A percentile compares a stretch with the other conserved stretches of the same genome.
These are phyloP conservation scores for Backusella parvicylindrica DNA, from an alignment of 192 early-diverging fungal genomes.

Conservation along the genomic window DNA sequence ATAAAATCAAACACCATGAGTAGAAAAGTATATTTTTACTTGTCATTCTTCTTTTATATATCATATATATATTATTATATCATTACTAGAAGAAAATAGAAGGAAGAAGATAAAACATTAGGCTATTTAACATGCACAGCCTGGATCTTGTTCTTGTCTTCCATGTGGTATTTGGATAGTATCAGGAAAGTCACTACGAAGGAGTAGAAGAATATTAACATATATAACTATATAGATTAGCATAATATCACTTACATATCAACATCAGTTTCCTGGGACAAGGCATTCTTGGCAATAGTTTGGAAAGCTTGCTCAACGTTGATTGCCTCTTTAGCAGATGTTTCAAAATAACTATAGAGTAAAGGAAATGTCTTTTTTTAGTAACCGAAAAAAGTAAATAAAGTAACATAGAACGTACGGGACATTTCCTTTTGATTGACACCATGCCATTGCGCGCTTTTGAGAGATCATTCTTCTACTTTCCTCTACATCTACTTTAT, in stretches of 20 bases:
- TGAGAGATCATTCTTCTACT: conserved; percentile 86
- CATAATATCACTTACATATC: conserved; percentile 57
- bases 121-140: conserved; percentile 15
- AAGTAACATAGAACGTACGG: conserved; percentile 38
- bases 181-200: conserved; percentile 24
- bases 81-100: not conserved
- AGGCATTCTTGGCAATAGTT: conserved; percentile 90
- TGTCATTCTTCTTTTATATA: not conserved
- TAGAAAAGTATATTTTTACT: not conserved
- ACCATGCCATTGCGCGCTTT: conserved; percentile 97
- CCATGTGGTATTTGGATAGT: conserved; percentile 26
- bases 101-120: not conserved
- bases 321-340: conserved; percentile 95
- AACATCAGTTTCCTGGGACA: conserved; percentile 89
- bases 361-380: conserved; percentile 9
- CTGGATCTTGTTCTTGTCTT: conserved; percentile 10
- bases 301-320: conserved; percentile 98
- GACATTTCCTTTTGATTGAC: conserved; percentile 92
- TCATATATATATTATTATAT: not conserved
- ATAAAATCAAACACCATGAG: too few species aligned
- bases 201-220: too few species aligned
- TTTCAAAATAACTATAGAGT: conserved; percentile 85
- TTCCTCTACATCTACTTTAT: conserved; percentile 98
- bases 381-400: not conserved
- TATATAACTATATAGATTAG: not conserved